A percentile compares a stretch with the other conserved stretches of the same genome.
These are phyloP conservation scores for Hypholoma fasciculare DNA, from an alignment of 768 basidiomycete genomes.

Conservation along the genomic window DNA sequence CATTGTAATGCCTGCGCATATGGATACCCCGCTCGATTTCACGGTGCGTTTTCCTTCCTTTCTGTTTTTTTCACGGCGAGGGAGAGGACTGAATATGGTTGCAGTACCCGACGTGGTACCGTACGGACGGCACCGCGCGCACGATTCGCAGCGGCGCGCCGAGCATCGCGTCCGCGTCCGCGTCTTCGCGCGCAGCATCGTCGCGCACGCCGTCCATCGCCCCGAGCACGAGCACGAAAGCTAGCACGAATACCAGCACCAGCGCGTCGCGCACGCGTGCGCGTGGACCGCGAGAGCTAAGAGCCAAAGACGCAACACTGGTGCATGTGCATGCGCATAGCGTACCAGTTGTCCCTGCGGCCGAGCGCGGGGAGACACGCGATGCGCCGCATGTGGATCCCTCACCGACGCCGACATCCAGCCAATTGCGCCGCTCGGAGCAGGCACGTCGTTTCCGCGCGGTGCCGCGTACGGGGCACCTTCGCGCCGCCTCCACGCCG, in stretches of 20 bases:
- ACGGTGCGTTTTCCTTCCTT: background rate
- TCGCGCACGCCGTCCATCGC: background rate
- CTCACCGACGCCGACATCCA: background rate
- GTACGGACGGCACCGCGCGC: conserved; percentile 1
- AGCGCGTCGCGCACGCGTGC: background rate
- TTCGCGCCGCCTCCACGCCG: background rate
- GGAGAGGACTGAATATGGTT: background rate
- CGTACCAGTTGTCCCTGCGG: background rate
- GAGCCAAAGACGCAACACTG: background rate
- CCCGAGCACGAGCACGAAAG: background rate
- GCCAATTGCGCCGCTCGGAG: background rate
- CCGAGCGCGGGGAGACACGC: background rate
- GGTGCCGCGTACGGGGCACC: background rate
- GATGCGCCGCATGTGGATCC: background rate
- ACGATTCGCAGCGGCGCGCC: background rate
- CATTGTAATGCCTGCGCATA: background rate
- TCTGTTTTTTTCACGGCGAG: background rate
- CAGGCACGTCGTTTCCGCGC: background rate
- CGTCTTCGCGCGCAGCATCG: background rate
- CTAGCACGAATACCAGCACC: background rate
- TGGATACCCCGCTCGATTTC: conserved; percentile 3
- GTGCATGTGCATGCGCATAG: background rate
- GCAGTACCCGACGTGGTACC: background rate
- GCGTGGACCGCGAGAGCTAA: background rate
- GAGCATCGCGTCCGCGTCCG: background rate